phyloP scores from a whole-genome alignment of 2,329 filamentous ascomycete genomes.

The Aureobasidium pullulans region DNA sequence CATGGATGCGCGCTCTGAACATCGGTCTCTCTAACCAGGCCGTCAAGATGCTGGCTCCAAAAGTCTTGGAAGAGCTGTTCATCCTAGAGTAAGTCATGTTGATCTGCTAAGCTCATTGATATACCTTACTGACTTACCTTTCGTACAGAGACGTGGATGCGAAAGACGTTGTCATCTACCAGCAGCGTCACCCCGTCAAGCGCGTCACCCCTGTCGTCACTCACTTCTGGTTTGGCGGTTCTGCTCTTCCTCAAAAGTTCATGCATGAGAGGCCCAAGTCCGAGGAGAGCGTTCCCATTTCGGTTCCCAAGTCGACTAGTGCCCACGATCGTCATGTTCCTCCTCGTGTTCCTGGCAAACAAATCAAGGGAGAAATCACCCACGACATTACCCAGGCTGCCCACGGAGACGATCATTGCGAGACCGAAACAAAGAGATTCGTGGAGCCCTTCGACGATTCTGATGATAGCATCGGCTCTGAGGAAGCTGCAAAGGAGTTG shows the following conservation, averaged over 20 bases:
- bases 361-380: no score
- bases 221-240: background rate
- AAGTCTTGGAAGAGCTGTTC: background rate
- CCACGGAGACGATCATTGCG: background rate
- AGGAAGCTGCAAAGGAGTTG: background rate
- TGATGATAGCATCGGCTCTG: no score
- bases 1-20: background rate
- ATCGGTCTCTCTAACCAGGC: background rate
- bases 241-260: no score
- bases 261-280: background rate
- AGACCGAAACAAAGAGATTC: background rate
- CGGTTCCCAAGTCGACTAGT: no score
- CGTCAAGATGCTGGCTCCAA: background rate
- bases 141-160: background rate
- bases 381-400: no score
- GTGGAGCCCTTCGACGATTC: no score
- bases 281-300: background rate
- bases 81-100: background rate
- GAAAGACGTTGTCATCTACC: background rate
- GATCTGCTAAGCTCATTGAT: background rate
- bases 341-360: no score
- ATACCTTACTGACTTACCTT: background rate
- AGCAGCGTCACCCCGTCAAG: background rate
- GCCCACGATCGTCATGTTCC: no score
- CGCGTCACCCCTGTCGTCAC: background rate